Evolutionary conservation across 2,329 filamentous ascomycete species (phyloP).

Genomic region (Pseudopyricularia javanii): DNA sequence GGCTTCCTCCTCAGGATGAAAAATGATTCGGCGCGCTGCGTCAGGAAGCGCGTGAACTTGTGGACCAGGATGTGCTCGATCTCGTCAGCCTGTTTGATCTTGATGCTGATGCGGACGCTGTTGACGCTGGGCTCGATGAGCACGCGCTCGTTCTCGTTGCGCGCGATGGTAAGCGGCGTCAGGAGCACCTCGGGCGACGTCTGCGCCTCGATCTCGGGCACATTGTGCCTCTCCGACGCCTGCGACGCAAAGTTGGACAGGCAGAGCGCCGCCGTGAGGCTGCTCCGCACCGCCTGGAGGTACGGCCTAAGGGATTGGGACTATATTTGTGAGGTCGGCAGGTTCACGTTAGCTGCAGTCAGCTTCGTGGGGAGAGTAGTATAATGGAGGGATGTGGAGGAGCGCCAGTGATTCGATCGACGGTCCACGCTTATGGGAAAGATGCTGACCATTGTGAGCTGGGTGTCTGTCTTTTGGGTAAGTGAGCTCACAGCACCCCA

Average conservation of each 20-base stretch:
- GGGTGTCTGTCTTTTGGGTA: background rate
- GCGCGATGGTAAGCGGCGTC: conserved; percentile 78
- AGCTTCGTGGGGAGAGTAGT: background rate
- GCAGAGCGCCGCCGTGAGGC: conserved; percentile 83
- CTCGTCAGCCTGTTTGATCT: conserved; percentile 98
- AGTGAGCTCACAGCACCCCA: background rate
- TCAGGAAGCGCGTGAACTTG: conserved; percentile 96
- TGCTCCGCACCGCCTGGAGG: conserved; percentile 89
- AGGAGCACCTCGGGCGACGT: conserved; percentile 89
- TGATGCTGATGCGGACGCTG: conserved; percentile 92
- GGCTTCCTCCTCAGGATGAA: conserved; percentile 93
- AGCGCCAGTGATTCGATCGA: background rate
- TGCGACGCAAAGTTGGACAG: conserved; percentile 97
- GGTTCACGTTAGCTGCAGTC: background rate
- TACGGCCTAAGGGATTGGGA: conserved; percentile 96
- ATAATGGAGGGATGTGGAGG: background rate
- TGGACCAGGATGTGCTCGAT: conserved; percentile 97
- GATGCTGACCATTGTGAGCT: background rate
- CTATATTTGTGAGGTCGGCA: conserved; percentile 25
- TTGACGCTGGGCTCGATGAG: conserved; percentile 95
- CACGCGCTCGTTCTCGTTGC: conserved; percentile 95
- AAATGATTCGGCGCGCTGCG: conserved; percentile 90
- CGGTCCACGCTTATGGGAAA: background rate
- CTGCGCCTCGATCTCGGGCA: conserved; percentile 89
- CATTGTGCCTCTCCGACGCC: conserved; percentile 92